Base-by-base conservation (phyloP, 1,284 basidiomycete genomes). In the Stereum hirsutum region DNA sequence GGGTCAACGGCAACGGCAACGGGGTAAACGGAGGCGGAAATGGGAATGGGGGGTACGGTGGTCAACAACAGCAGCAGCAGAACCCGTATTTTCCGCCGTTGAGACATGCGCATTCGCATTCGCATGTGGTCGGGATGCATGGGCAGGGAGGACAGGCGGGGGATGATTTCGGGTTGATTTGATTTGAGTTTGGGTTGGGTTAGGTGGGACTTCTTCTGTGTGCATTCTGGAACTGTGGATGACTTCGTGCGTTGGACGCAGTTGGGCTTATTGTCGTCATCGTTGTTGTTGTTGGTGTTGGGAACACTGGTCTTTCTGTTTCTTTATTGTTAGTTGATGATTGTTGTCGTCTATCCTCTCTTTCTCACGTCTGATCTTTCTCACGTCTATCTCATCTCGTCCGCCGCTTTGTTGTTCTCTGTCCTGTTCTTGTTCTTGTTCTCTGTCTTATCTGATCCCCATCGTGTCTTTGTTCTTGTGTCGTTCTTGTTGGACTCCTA, bases 81-180 rank as follows among this genome's bases (percentile, higher is more conserved):
- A 81, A 80, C 47, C 68, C 80, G 11, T 85, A 85, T 58, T 85
- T 85, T 74, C 81, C 39, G 63, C 78, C 51, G 60, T 69, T 45
- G 53, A 42, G 42, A 24, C 42, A 27, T 24, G 44, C 35, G 15
- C 20, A 38, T 20, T 40, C 46, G 14, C 45, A 31, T 11, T 50
- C 40, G 33, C 37, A 44, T 5, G 44, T 49, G 31, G 46, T 45
- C 39, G 37, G 48, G 31, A 42, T n/a, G 41, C 31, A 26, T 14
- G 31, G 49, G 41, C 24, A 31, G 28, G 28, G 28, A 15, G 12
- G 28, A 15, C 28, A 31, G 28, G 3, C 32, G 11, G 15, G 15
- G 2, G 15, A 15, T 15, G 32, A 19, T 19, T n/a, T 3, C 8
- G 33, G 33, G 2, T n/a, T 34, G 33, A 17, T n/a, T n/a, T n/a